These are phyloP conservation scores for Echites panduratus DNA, from an alignment of 257 asterid species.

Conservation along the genomic window DNA sequence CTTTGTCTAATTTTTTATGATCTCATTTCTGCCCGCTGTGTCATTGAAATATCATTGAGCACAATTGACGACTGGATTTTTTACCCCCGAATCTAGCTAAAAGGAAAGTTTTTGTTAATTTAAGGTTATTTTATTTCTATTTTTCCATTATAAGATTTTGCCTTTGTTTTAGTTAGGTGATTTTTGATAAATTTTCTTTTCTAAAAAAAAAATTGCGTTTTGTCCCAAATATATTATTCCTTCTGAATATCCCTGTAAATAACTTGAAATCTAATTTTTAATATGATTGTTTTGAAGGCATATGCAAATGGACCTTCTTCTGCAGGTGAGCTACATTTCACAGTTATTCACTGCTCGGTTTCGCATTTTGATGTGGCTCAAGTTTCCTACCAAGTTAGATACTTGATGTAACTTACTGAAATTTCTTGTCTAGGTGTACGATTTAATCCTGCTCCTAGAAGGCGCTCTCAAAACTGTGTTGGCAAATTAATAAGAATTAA, in stretches of 20 bases:
- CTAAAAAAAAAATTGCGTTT: too few species aligned
- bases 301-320: conserved; percentile 45
- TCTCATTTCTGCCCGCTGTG: background rate
- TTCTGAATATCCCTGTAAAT: background rate
- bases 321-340: conserved; percentile 39
- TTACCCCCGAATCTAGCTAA: background rate
- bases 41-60: too few species aligned
- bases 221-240: background rate
- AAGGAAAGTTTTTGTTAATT: background rate
- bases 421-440: conserved; percentile 41
- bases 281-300: conserved; percentile 37
- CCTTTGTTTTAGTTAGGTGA: background rate
- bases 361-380: background rate
- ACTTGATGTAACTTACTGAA: conserved; percentile 6
- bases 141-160: background rate
- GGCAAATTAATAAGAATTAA: conserved; percentile 54
- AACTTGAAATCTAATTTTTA: conserved; percentile 9
- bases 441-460: conserved; percentile 31
- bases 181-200: too few species aligned
- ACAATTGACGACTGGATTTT: background rate
- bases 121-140: background rate
- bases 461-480: conserved; percentile 50
- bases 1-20: too few species aligned
- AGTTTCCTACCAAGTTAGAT: background rate
- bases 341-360: conserved; percentile 4